phyloP scores from a whole-genome alignment of 345 rosid genomes.

The Crucihimalaya himalaica region DNA sequence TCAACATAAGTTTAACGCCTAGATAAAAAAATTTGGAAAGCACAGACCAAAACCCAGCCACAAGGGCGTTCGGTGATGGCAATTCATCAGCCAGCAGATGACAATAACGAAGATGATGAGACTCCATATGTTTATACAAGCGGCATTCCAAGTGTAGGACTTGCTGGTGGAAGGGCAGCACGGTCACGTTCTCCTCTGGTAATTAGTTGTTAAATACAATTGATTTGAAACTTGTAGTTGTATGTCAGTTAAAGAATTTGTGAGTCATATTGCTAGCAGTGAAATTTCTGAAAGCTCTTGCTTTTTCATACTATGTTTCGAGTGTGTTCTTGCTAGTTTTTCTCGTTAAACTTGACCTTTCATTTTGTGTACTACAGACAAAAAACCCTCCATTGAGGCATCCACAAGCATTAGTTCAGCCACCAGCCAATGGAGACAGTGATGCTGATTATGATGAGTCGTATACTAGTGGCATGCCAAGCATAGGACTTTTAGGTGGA shows the following conservation, averaged over 20 bases:
- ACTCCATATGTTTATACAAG: slow-evolving; percentile 33
- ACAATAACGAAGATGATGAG: slow-evolving; percentile 46
- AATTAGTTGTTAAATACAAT: not conserved
- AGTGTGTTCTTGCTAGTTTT: slow-evolving; percentile 8
- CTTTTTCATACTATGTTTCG: not conserved
- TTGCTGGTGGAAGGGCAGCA: slow-evolving; percentile 46
- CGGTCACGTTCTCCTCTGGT: slow-evolving; percentile 49
- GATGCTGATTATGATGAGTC: slow-evolving; percentile 42
- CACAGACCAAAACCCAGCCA: slow-evolving; percentile 41
- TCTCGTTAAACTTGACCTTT: slow-evolving; percentile 7
- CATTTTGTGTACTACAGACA: slow-evolving; percentile 30
- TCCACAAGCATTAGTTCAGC: slow-evolving; percentile 31
- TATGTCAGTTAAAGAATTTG: slow-evolving; percentile 3
- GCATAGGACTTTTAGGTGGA: slow-evolving; percentile 60
- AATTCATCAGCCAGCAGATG: slow-evolving; percentile 33
- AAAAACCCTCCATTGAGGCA: slow-evolving; percentile 42
- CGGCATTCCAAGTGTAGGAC: slow-evolving; percentile 47
- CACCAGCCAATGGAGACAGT: slow-evolving; percentile 38
- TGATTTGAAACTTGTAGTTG: slow-evolving; percentile 11
- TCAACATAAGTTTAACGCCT: not conserved
- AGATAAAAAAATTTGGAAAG: not conserved
- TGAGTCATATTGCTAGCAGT: not conserved
- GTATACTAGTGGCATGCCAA: slow-evolving; percentile 39
- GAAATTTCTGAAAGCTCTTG: not conserved
- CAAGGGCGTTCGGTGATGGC: slow-evolving; percentile 36